Base-by-base conservation (phyloP, 1,284 basidiomycete genomes). In the Phylloporus sp. region DNA sequence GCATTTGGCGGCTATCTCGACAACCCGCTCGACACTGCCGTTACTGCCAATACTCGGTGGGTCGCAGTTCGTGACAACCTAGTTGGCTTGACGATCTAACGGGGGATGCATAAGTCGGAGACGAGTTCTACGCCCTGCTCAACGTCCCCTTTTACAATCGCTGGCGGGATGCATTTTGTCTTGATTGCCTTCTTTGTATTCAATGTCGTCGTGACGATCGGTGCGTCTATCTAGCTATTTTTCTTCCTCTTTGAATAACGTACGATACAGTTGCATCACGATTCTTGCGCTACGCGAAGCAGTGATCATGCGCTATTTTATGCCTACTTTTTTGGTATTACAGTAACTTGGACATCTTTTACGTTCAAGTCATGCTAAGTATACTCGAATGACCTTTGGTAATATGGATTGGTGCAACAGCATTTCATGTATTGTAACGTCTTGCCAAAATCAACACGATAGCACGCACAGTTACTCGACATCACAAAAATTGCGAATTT, bases 1-100 rank as follows among this genome's bases (percentile, higher is more conserved):
- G 81, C 80, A 5, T 86, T 87, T 72, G 90, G 90, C 5, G 96
- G 94, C 0, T 98, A 98, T 81, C 80, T 98, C 52, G 85, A 92
- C 71, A 93, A 97, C 78, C 86, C 87, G 0, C 81, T 84, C 62
- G 92, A 85, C 12, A 91, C 10, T 96, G 94, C 78, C 84, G 85
- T n/a, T 95, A 94, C 77, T 95, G 93, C 75, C 87, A 90, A 73
- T 94, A 88, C 77, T 67, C 73, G 56, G 81, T 85, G 25, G 67
- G 80, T 77, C 7, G 11, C 15, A 6, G 45, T 47, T 12, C 20
- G 12, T 39, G 17, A 20, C 15, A n/a, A 14, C 25, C 2, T 20
- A 17, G 43, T 20, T 20, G 1, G 29, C 32, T 49, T 37, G 19
- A 27, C n/a, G 15, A 37, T 19, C 49, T 53, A 20, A 63, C 29